phyloP scores from a whole-genome alignment of 495 filamentous ascomycete genomes.

The Pyrenopolyporus hunteri region DNA sequence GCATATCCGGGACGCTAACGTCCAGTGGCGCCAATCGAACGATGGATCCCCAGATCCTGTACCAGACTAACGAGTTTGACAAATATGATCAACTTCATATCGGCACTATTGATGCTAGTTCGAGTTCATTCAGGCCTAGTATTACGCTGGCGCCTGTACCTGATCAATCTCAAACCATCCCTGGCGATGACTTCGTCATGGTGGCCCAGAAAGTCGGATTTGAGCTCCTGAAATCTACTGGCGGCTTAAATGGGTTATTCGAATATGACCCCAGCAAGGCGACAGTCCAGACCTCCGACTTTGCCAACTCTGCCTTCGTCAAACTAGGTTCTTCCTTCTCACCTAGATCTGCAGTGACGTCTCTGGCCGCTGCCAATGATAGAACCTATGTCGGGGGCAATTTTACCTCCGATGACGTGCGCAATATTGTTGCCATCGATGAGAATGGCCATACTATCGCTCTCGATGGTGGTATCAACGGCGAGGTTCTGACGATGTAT shows the following conservation, averaged over 20 bases:
- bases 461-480: constrained; percentile 78
- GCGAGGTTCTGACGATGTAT: constrained; percentile 73
- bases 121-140: constrained; percentile 74
- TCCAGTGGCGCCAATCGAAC: constrained; percentile 54
- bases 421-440: constrained; percentile 78
- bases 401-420: constrained; percentile 69
- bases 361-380: constrained; percentile 63
- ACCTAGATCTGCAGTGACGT: constrained; percentile 66
- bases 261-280: constrained; percentile 77
- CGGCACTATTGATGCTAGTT: constrained; percentile 79
- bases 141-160: constrained; percentile 76
- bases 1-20: constrained; percentile 74
- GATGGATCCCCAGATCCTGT: constrained; percentile 60
- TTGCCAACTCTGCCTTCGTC: constrained; percentile 74
- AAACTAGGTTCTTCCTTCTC: constrained; percentile 71
- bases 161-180: constrained; percentile 60
- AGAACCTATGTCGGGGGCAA: constrained; percentile 82
- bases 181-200: constrained; percentile 65
- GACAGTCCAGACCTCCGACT: constrained; percentile 63
- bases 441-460: constrained; percentile 63
- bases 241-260: constrained; percentile 86
- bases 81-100: constrained; percentile 93
- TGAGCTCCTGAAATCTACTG: constrained; percentile 68
- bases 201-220: constrained; percentile 89
- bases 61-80: constrained; percentile 90